These are phyloP conservation scores for Penicillium verhagenii DNA, from an alignment of 495 filamentous ascomycete genomes.

Conservation along the genomic window DNA sequence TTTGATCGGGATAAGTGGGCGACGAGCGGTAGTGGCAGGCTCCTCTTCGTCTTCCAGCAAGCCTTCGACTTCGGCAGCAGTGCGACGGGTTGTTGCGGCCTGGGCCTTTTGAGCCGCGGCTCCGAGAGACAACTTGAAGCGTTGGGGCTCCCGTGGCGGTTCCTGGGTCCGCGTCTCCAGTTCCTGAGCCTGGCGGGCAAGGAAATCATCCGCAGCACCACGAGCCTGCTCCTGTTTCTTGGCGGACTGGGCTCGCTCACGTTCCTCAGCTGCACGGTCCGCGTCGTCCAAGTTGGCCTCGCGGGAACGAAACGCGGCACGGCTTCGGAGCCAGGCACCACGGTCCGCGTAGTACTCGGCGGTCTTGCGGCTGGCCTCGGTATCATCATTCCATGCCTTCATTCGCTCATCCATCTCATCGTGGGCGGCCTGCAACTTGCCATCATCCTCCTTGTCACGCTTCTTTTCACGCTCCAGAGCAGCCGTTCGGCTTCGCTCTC, in stretches of 20 bases:
- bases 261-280: slow-evolving; percentile 75
- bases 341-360: slow-evolving; percentile 87
- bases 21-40: slow-evolving; percentile 63
- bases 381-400: slow-evolving; percentile 84
- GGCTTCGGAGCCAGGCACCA: slow-evolving; percentile 79
- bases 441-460: slow-evolving; percentile 70
- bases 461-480: slow-evolving; percentile 80
- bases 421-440: slow-evolving; percentile 53
- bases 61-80: slow-evolving; percentile 89
- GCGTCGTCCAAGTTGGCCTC: slow-evolving; percentile 76
- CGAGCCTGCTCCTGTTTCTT: slow-evolving; percentile 75
- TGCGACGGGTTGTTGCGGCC: slow-evolving; percentile 70
- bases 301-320: slow-evolving; percentile 65
- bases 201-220: slow-evolving; percentile 90
- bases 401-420: slow-evolving; percentile 73
- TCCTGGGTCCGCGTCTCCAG: slow-evolving; percentile 59
- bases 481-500: slow-evolving; percentile 77
- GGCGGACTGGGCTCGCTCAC: slow-evolving; percentile 65
- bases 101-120: slow-evolving; percentile 81
- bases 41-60: slow-evolving; percentile 94
- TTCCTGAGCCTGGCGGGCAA: slow-evolving; percentile 84
- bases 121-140: slow-evolving; percentile 91
- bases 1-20: slow-evolving; percentile 87
- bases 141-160: slow-evolving; percentile 70
- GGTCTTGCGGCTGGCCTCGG: slow-evolving; percentile 66